phyloP scores from a whole-genome alignment of 495 filamentous ascomycete genomes.

The Peziza echinospora region DNA sequence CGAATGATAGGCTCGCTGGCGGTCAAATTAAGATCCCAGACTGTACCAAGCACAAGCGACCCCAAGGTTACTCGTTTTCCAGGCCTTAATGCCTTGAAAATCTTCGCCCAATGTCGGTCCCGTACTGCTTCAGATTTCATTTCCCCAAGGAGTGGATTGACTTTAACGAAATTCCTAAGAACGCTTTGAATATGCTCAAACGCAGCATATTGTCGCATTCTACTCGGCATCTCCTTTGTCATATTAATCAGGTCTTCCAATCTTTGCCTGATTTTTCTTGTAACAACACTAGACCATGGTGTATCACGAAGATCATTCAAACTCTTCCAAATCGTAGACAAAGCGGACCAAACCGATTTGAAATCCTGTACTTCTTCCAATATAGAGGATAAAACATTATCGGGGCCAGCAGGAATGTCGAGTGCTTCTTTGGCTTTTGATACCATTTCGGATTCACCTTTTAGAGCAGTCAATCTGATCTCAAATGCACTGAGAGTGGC shows the following conservation, averaged over 20 bases:
- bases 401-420: slow-evolving; percentile 56
- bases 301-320: slow-evolving; percentile 79
- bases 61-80: slow-evolving; percentile 73
- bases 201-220: slow-evolving; percentile 96
- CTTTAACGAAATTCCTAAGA: slow-evolving; percentile 68
- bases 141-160: slow-evolving; percentile 67
- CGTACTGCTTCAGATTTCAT: slow-evolving; percentile 93
- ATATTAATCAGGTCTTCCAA: slow-evolving; percentile 86
- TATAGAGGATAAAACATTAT: slow-evolving; percentile 55
- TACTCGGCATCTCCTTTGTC: slow-evolving; percentile 97
- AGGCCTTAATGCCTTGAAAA: slow-evolving; percentile 84
- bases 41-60: slow-evolving; percentile 87
- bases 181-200: slow-evolving; percentile 94
- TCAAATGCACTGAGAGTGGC: slow-evolving; percentile 62
- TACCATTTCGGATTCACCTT: slow-evolving; percentile 79
- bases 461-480: slow-evolving; percentile 53
- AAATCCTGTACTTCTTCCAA: slow-evolving; percentile 97
- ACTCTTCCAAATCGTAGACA: slow-evolving; percentile 93
- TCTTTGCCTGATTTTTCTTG: slow-evolving; percentile 67
- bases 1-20: slow-evolving; percentile 69
- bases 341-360: slow-evolving; percentile 86
- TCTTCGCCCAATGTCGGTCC: slow-evolving; percentile 90
- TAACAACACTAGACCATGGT: slow-evolving; percentile 81
- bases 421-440: slow-evolving; percentile 89
- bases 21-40: slow-evolving; percentile 87